Base-by-base conservation (phyloP, 306 rosid genomes). In the Vigna angularis region DNA sequence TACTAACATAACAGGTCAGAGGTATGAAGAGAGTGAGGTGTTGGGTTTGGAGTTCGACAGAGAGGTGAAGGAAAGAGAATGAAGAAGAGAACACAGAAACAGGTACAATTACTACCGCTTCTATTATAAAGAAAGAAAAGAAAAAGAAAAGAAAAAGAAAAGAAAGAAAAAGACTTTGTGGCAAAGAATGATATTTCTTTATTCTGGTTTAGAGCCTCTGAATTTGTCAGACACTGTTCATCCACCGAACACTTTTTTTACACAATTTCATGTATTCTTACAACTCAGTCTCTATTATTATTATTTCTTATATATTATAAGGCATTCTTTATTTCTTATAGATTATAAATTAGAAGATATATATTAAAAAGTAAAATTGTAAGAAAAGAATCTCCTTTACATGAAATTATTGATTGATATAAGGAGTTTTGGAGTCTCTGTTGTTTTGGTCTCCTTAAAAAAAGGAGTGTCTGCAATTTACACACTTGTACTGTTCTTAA, bases 161-260 rank as follows among this genome's bases (percentile, higher is more conserved):
- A 30, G 5, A 4, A 34, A 70, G 82, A 83, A 73, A 36, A 7
- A 42, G 47, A 42, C 47, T 72, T 72, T 79, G 2, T 57, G 22
- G 28, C 48, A 16, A 34, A 66, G 12, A 52, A 63, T 52, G 24
- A 80, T 52, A 15, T 9, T 65, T 40, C 13, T 63, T 30, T 11
- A 5, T 7, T 55, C n/a, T n/a, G 49, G 58, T 28, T 72, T 59
- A 24, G 17, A 18, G 68, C 44, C 73, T 62, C 12, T 50, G 72
- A 67, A 51, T 42, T 73, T 74, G 64, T 12, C 34, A 40, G 26
- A 4, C 2, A 40, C 56, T 73, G 70, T 28, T 58, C 72, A 58
- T 57, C n/a, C 70, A 64, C 49, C 45, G 9, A 18, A 32, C 9
- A 9, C 0, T 28, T 59, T 28, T 59, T 24, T 12, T 18, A 59